phyloP scores from a whole-genome alignment of 1,284 basidiomycete genomes.

The Mrakiaceae sp. region DNA sequence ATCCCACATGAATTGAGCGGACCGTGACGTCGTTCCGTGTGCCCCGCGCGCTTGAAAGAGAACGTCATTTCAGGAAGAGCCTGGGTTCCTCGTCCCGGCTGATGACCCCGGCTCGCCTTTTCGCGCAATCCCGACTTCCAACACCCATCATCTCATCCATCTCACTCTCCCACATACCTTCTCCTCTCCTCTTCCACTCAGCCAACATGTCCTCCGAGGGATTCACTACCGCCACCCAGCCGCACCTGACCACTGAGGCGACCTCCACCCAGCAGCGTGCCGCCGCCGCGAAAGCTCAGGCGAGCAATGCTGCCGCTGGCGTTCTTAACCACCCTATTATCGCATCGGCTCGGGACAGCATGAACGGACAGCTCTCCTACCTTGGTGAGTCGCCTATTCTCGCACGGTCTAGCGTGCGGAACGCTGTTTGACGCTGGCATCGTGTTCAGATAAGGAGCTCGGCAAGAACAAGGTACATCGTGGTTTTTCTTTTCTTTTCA shows the following conservation, averaged over 20 bases:
- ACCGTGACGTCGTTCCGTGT: too few species aligned
- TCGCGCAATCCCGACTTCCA: too few species aligned
- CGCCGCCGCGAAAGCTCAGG: background rate
- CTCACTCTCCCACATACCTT: too few species aligned
- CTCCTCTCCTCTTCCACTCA: background rate
- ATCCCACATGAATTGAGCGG: too few species aligned
- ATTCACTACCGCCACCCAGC: background rate
- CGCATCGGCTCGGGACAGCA: background rate
- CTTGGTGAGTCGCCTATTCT: background rate
- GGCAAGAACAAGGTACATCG: background rate
- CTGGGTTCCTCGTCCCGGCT: too few species aligned
- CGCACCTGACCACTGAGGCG: background rate
- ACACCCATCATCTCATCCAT: too few species aligned
- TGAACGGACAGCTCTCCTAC: background rate
- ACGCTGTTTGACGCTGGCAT: too few species aligned
- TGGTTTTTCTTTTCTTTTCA: background rate
- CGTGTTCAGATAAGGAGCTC: background rate
- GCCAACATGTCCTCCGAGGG: background rate
- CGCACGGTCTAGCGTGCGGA: background rate
- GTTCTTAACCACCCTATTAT: conserved; percentile 13
- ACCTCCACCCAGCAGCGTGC: background rate
- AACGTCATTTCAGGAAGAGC: too few species aligned
- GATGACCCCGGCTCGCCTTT: too few species aligned
- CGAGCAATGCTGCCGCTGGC: background rate
- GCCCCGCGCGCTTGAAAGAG: too few species aligned